These are phyloP conservation scores for Thecaphora thlaspeos DNA, from an alignment of 1,284 basidiomycete species.

Conservation along the genomic window DNA sequence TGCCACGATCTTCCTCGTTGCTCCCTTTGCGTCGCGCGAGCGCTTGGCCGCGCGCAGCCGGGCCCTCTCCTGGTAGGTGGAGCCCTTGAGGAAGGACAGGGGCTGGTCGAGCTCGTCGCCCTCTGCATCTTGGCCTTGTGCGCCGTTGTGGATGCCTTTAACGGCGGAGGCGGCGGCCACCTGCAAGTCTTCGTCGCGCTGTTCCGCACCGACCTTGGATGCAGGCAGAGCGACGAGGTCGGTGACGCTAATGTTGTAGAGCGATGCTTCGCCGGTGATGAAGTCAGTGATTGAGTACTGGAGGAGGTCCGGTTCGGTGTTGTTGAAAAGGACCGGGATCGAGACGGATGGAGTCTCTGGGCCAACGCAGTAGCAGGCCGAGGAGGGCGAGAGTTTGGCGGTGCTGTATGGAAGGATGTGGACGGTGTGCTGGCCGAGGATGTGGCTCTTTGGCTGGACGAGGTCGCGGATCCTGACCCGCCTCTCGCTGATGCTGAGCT, in stretches of 20 bases:
- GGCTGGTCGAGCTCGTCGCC: slow-evolving; percentile 26
- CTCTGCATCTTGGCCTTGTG: slow-evolving; percentile 6
- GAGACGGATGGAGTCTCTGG: slow-evolving; percentile 65
- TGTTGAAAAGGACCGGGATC: slow-evolving; percentile 82
- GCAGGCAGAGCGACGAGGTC: slow-evolving; percentile 63
- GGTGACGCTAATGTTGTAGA: slow-evolving; percentile 70
- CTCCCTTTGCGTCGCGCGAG: background rate
- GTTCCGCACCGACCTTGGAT: slow-evolving; percentile 1
- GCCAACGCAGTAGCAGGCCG: slow-evolving; percentile 66
- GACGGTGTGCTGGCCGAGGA: slow-evolving; percentile 84
- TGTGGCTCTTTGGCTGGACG: slow-evolving; percentile 61
- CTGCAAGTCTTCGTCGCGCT: slow-evolving; percentile 15
- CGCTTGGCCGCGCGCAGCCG: slow-evolving; percentile 15
- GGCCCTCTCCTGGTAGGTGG: slow-evolving; percentile 27
- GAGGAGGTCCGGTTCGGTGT: slow-evolving; percentile 74
- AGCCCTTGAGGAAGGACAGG: slow-evolving; percentile 21
- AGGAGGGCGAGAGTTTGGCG: slow-evolving; percentile 71
- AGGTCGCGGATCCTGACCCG: slow-evolving; percentile 58
- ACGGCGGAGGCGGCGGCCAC: slow-evolving; percentile 17
- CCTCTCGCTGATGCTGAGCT: slow-evolving; percentile 56
- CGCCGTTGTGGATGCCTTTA: slow-evolving; percentile 14
- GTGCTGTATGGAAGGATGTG: slow-evolving; percentile 79
- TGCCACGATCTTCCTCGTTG: background rate
- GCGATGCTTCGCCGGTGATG: slow-evolving; percentile 61
- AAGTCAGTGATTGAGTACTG: slow-evolving; percentile 76